A percentile compares a stretch with the other conserved stretches of the same genome.
Conservation (phyloP, 2,329 filamentous ascomycete genomes). For the Graphilbum sp. region DNA sequence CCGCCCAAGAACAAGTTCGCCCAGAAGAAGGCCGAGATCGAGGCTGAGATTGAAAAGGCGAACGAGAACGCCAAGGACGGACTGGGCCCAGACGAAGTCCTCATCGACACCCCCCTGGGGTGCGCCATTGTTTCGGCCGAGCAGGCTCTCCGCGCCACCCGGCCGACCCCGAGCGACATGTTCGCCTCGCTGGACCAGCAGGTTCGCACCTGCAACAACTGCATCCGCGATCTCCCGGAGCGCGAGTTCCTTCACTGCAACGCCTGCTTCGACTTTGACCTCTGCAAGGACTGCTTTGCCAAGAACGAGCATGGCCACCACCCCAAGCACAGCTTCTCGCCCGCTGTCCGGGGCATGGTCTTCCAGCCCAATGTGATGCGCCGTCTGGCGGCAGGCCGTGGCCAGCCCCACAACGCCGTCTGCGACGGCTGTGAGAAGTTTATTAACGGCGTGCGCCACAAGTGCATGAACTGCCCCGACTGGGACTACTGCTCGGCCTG, state of each 20-base stretch:
- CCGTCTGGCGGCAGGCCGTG: slow-evolving; percentile 65
- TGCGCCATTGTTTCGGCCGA: too few species aligned
- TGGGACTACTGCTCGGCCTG: slow-evolving; percentile 89
- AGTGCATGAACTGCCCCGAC: slow-evolving; percentile 92
- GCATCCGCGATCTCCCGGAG: slow-evolving; percentile 55
- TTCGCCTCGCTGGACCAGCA: slow-evolving; percentile 1
- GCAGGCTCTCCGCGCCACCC: neutral
- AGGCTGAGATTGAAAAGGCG: slow-evolving; percentile 11
- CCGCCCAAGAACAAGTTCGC: slow-evolving; percentile 36
- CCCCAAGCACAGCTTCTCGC: slow-evolving; percentile 64
- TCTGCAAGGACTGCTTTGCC: slow-evolving; percentile 71
- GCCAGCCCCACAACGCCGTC: slow-evolving; percentile 68
- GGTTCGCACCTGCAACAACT: slow-evolving; percentile 54
- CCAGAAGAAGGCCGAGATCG: neutral
- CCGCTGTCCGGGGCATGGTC: slow-evolving; percentile 46
- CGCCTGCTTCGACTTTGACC: slow-evolving; percentile 76
- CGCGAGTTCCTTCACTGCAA: slow-evolving; percentile 72
- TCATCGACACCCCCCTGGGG: too few species aligned
- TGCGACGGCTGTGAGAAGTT: slow-evolving; percentile 88
- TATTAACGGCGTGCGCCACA: slow-evolving; percentile 82
- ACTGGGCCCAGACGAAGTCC: too few species aligned
- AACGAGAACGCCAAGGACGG: slow-evolving; percentile 1
- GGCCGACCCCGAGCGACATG: neutral
- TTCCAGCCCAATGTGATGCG: slow-evolving; percentile 45
- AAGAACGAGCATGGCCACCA: slow-evolving; percentile 75